phyloP scores from a whole-genome alignment of 2,329 filamentous ascomycete species.

The Blastomyces emzantsi region DNA sequence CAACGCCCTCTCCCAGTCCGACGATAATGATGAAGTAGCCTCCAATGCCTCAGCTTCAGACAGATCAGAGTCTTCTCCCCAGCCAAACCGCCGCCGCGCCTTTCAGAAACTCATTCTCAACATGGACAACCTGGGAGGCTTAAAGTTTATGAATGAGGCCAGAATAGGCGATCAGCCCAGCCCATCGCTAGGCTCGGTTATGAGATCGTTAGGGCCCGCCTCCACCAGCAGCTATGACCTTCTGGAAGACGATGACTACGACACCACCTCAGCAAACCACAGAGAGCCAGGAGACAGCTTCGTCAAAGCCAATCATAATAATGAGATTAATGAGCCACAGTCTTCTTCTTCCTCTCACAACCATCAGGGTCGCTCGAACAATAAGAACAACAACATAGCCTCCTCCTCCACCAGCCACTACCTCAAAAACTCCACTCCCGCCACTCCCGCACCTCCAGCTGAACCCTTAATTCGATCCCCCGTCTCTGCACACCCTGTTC shows the following conservation, averaged over 20 bases:
- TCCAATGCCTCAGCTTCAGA: conserved; percentile 31
- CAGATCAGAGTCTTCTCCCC: conserved; percentile 26
- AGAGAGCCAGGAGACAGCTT: conserved; percentile 15
- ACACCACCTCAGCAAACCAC: conserved; percentile 22
- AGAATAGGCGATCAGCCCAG: conserved; percentile 21
- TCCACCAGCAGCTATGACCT: conserved; percentile 34
- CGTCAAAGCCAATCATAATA: background rate
- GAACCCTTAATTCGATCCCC: conserved; percentile 32
- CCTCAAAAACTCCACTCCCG: conserved; percentile 5
- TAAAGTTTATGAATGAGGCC: conserved; percentile 23
- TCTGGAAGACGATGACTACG: conserved; percentile 40
- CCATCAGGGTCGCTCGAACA: background rate
- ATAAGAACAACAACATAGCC: background rate
- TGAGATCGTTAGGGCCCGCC: conserved; percentile 13
- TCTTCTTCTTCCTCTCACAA: background rate
- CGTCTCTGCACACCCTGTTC: conserved; percentile 34
- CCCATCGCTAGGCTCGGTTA: conserved; percentile 15
- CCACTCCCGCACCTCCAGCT: conserved; percentile 17
- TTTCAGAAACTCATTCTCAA: conserved; percentile 28
- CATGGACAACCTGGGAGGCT: conserved; percentile 26
- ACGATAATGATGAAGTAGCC: conserved; percentile 31
- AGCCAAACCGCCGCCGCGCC: conserved; percentile 15
- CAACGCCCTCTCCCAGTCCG: conserved; percentile 36
- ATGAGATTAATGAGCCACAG: background rate
- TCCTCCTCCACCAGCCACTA: background rate